Base-by-base conservation (phyloP, 768 basidiomycete genomes). In the Sporobolomyces roseus region DNA sequence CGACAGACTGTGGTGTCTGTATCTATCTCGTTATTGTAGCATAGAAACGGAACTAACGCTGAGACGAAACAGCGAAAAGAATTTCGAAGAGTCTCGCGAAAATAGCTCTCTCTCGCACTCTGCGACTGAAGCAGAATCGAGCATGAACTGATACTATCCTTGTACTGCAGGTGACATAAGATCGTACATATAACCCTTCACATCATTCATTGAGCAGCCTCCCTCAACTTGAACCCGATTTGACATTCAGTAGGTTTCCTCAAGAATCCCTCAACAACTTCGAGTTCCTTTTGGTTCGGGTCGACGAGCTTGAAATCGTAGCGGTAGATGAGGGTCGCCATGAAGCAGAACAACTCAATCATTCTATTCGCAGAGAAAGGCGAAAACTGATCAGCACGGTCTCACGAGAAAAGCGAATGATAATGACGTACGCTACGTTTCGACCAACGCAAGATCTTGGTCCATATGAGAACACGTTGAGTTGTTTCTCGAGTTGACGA, bases 221-320 rank as follows among this genome's bases (percentile, higher is more conserved):
- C 58, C 8, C 58, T 27, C 2, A 48, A 45, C 54, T 63, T 68
- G 58, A 69, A n/a, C n/a, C 58, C 68, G 6, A 69, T 49, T 27
- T 36, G 21, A 46, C 56, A 69, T 17, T 58, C 58, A 6, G 38
- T 52, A 7, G 91, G 91, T 80, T 93, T 93, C 73, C 91, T 82
- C 69, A 93, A 80, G 81, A 94, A 93, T 3, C 92, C 92, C 80
- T 94, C 91, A 21, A 85, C 81, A 1, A 87, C 90, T 43, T 84
- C 81, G 61, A 93, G 79, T 87, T 90, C 74, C 16, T 58, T 49
- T 59, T 45, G 38, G 36, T 36, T 49, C 36, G 58, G 63, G 19
- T 74, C 62, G 43, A 71, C 68, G n/a, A 75, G 65, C 23, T 30
- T n/a, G 29, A 73, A 53, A 33, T 67, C 52, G 41, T 87, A 93